A percentile compares a stretch with the other conserved stretches of the same genome.
These are phyloP conservation scores for Evansstolkia leycettana DNA, from an alignment of 495 filamentous ascomycete genomes.

Conservation along the genomic window DNA sequence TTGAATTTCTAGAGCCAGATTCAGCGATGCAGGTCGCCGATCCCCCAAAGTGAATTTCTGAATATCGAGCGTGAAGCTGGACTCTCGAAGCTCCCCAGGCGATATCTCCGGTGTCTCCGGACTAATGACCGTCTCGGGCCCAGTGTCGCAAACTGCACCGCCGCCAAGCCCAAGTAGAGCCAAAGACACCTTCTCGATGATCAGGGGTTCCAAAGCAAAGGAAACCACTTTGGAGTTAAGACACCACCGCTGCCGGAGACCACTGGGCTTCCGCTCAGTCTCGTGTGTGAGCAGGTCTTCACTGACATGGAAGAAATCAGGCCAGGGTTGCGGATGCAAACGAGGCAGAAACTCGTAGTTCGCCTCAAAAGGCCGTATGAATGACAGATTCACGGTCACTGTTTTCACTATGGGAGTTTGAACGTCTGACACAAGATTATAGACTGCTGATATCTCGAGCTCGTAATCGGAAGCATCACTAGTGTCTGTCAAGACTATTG, in stretches of 20 bases:
- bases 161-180: slow-evolving; percentile 42
- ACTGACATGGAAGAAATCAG: slow-evolving; percentile 61
- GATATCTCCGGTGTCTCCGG: slow-evolving; percentile 27
- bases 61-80: slow-evolving; percentile 56
- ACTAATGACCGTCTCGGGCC: slow-evolving; percentile 23
- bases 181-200: slow-evolving; percentile 51
- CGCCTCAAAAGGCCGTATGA: slow-evolving; percentile 77
- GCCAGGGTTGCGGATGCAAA: slow-evolving; percentile 69
- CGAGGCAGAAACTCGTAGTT: slow-evolving; percentile 74
- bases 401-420: slow-evolving; percentile 75
- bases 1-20: slow-evolving; percentile 59
- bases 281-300: slow-evolving; percentile 22
- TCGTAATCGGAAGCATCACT: slow-evolving; percentile 49
- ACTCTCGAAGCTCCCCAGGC: slow-evolving; percentile 54
- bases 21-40: slow-evolving; percentile 53
- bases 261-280: slow-evolving; percentile 27
- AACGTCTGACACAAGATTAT: slow-evolving; percentile 67
- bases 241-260: slow-evolving; percentile 72
- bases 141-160: slow-evolving; percentile 35
- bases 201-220: slow-evolving; percentile 58
- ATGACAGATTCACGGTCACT: slow-evolving; percentile 48
- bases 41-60: slow-evolving; percentile 73
- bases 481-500: slow-evolving; percentile 22
- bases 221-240: slow-evolving; percentile 62
- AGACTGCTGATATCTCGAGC: slow-evolving; percentile 58